Conservation (phyloP, 177 flowering plant genomes). For the Vitis hybrid region DNA sequence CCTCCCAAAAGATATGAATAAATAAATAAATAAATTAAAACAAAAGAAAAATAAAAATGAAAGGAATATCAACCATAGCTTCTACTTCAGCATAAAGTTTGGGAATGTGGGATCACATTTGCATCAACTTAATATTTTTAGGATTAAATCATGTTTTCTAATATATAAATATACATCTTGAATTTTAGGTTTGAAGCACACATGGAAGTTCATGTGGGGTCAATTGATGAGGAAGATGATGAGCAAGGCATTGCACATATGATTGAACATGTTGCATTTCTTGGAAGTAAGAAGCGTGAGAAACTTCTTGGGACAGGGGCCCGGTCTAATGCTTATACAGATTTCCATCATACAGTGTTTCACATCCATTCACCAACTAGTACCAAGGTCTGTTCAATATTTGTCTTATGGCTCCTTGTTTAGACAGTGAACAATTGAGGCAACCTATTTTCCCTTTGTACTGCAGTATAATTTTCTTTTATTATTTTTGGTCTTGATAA, state of each 20-base stretch:
- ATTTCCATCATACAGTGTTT: slow-evolving; percentile 98
- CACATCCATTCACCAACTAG: slow-evolving; percentile 93
- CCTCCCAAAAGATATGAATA: too few relatives aligned
- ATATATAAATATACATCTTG: not conserved
- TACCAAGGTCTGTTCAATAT: slow-evolving; percentile 57
- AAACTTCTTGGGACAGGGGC: slow-evolving; percentile 98
- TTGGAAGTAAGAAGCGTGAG: slow-evolving; percentile 99
- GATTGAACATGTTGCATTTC: slow-evolving; percentile 99
- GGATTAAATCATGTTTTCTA: too few relatives aligned
- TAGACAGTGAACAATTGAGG: too few relatives aligned
- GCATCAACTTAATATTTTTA: too few relatives aligned
- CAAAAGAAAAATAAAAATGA: too few relatives aligned
- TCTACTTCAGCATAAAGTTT: too few relatives aligned
- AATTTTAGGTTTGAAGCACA: slow-evolving; percentile 92
- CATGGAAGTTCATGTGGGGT: slow-evolving; percentile 99
- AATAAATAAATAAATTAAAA: too few relatives aligned
- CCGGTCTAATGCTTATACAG: slow-evolving; percentile 99
- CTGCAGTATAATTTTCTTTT: not conserved
- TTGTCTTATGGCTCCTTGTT: too few relatives aligned
- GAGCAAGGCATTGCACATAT: slow-evolving; percentile 99
- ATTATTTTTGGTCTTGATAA: too few relatives aligned
- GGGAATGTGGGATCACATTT: too few relatives aligned
- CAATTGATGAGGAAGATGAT: slow-evolving; percentile 98
- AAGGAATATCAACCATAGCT: too few relatives aligned
- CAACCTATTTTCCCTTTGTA: not conserved